Conservation (phyloP, 148 eudicot species). For the Rhododendron henanense region DNA sequence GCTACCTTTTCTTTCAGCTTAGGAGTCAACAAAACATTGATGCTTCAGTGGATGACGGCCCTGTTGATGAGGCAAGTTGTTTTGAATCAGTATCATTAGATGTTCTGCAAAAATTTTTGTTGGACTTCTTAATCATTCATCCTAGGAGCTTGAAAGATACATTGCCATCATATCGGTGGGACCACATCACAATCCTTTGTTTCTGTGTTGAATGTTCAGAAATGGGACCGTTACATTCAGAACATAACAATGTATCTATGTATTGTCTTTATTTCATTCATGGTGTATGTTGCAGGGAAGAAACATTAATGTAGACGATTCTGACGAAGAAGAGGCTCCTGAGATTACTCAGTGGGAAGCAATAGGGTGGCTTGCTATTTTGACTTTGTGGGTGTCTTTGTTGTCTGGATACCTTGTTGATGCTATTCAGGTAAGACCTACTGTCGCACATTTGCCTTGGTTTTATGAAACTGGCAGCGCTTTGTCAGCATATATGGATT, state of each 20-base stretch:
- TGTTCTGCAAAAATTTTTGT: background rate
- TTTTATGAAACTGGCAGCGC: background rate
- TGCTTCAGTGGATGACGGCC: constrained; percentile 51
- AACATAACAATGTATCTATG: background rate
- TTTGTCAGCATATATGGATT: background rate
- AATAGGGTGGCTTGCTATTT: constrained; percentile 71
- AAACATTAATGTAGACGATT: constrained; percentile 30
- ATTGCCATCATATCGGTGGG: background rate
- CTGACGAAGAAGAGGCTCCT: constrained; percentile 68
- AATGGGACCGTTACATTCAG: background rate
- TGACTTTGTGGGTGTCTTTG: constrained; percentile 85
- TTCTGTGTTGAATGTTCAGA: background rate
- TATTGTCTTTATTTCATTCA: background rate
- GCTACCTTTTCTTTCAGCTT: constrained; percentile 87
- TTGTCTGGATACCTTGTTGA: constrained; percentile 91
- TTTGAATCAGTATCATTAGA: constrained; percentile 4
- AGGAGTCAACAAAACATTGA: constrained; percentile 49
- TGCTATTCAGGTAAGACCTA: constrained; percentile 73
- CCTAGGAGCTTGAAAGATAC: background rate
- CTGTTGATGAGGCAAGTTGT: constrained; percentile 54
- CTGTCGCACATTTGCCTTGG: background rate
- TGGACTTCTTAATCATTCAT: background rate
- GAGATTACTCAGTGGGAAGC: constrained; percentile 79
- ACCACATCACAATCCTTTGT: background rate
- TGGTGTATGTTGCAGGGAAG: constrained; percentile 36